These are phyloP conservation scores for Myxozyma udenii DNA, from an alignment of 805 yeast species.

Conservation along the genomic window DNA sequence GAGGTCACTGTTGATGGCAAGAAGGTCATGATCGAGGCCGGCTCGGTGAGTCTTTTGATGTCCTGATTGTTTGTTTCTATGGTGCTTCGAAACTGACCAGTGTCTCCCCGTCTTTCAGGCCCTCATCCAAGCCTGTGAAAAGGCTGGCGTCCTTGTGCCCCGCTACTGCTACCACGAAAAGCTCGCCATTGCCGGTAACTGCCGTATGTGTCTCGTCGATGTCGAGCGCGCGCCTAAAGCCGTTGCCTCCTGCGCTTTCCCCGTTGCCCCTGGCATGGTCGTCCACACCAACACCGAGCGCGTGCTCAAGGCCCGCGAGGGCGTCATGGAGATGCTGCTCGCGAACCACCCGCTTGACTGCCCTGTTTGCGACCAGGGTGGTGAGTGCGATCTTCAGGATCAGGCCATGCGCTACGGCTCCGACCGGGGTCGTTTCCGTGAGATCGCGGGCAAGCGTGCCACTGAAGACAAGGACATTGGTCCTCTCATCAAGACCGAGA, in stretches of 20 bases:
- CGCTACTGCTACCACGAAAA: conserved; percentile 91
- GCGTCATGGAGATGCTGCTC: conserved; percentile 82
- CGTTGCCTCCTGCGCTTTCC: conserved; percentile 88
- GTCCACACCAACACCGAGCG: conserved; percentile 75
- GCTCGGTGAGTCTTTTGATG: conserved; percentile 44
- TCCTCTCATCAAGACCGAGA: conserved; percentile 81
- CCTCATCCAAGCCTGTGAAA: conserved; percentile 86
- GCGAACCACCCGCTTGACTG: conserved; percentile 91
- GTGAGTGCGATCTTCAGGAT: conserved; percentile 90
- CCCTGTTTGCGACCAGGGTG: conserved; percentile 92
- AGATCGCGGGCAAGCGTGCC: conserved; percentile 80
- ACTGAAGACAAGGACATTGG: conserved; percentile 89
- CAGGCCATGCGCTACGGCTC: conserved; percentile 76
- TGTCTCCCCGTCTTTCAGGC: conserved; percentile 39
- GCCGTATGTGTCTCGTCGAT: conserved; percentile 90
- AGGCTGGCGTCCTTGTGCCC: conserved; percentile 84
- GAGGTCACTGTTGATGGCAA: conserved; percentile 61
- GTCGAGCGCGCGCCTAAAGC: conserved; percentile 86
- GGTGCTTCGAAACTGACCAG: neutral
- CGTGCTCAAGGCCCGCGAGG: conserved; percentile 79
- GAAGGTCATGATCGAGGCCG: conserved; percentile 75
- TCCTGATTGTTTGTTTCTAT: neutral
- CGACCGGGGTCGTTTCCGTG: conserved; percentile 81
- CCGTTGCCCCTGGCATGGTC: conserved; percentile 87
- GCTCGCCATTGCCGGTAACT: conserved; percentile 86